phyloP scores from a whole-genome alignment of 768 basidiomycete genomes.

The Hemileccinum rubropunctum region DNA sequence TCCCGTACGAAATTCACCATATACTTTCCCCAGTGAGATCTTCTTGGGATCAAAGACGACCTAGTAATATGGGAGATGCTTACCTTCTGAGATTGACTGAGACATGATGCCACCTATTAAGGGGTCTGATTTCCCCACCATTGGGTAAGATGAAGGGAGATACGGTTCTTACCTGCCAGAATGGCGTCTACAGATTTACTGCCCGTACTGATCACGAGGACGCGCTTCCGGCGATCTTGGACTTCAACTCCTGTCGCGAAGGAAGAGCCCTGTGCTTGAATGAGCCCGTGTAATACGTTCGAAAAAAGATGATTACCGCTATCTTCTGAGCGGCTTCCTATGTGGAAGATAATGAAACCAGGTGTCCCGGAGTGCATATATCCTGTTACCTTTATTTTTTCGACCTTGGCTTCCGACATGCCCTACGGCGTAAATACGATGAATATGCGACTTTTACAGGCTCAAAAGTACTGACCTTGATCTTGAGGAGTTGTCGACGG shows the following conservation, averaged over 20 bases:
- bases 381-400: conserved; percentile 80
- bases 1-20: conserved; percentile 94
- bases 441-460: not conserved
- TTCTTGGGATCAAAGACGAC: not conserved
- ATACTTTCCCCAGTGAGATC: conserved; percentile 50
- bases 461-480: conserved; percentile 59
- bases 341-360: not conserved
- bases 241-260: conserved; percentile 91
- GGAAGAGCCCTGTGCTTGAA: conserved; percentile 66
- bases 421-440: conserved; percentile 49
- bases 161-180: conserved; percentile 62
- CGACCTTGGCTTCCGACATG: conserved; percentile 95
- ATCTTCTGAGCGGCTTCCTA: conserved; percentile 92
- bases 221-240: conserved; percentile 80
- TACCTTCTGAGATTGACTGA: conserved; percentile 91
- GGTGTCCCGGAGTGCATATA: conserved; percentile 9
- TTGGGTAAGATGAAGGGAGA: not conserved
- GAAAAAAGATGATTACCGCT: conserved; percentile 41
- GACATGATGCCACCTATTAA: conserved; percentile 79
- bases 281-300: not conserved
- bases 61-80: not conserved
- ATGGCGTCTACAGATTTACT: conserved; percentile 89
- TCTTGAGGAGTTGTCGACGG: conserved; percentile 83
- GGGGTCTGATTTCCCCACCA: not conserved
- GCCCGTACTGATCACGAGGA: conserved; percentile 85